Evolutionary conservation across 2,329 filamentous ascomycete species (phyloP).

Genomic region (Herpotrichia juniperi): DNA sequence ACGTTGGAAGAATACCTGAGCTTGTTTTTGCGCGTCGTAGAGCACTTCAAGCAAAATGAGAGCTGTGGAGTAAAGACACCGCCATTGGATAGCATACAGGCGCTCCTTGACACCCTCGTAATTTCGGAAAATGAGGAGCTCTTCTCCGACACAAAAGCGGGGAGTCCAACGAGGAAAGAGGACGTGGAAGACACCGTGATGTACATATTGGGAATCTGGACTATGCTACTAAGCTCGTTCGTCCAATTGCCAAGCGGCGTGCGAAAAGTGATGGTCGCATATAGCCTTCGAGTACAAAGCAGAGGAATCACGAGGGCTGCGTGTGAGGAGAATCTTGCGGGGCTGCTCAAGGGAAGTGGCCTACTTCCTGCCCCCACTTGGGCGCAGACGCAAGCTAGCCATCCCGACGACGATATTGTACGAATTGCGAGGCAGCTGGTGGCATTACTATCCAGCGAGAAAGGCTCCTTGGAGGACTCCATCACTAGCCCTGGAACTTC

Average conservation of each 20-base stretch:
- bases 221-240: constrained; percentile 25
- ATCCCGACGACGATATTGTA: constrained; percentile 11
- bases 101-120: constrained; percentile 3
- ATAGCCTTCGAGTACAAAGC: not conserved
- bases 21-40: constrained; percentile 19
- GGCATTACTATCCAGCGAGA: constrained; percentile 5
- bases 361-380: constrained; percentile 10
- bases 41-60: constrained; percentile 11
- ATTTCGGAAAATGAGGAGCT: constrained; percentile 2
- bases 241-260: constrained; percentile 4
- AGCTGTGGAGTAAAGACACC: not conserved
- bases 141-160: constrained; percentile 14
- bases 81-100: constrained; percentile 1
- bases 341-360: constrained; percentile 12
- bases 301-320: not conserved
- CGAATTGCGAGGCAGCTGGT: constrained; percentile 15
- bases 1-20: constrained; percentile 14
- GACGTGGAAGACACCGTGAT: constrained; percentile 26
- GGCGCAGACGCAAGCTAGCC: not conserved
- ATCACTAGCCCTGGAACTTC: not conserved
- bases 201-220: constrained; percentile 25
- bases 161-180: constrained; percentile 5
- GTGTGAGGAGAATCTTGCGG: constrained; percentile 13
- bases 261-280: constrained; percentile 3
- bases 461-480: not conserved